Percentiles rank a stretch among this genome's conserved stretches.
phyloP scores from a whole-genome alignment of 2,329 filamentous ascomycete species.

The Chrysoporthe deuterocubensis region DNA sequence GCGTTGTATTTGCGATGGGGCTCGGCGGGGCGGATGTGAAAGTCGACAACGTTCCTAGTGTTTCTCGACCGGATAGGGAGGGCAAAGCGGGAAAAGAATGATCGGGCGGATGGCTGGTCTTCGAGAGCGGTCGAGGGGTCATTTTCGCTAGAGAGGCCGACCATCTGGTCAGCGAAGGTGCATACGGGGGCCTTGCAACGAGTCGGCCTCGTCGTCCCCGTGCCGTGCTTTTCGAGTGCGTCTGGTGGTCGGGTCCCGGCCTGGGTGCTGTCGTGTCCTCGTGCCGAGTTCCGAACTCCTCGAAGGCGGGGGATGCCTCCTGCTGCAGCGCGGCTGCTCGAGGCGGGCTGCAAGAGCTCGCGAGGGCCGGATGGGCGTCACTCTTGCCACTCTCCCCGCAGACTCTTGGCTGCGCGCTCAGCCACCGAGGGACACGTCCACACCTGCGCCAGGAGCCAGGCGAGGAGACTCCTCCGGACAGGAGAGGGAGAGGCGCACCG shows the following conservation, averaged over 20 bases:
- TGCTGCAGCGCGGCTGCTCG: neutral
- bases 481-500: neutral
- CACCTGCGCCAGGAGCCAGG: neutral
- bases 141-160: conserved; percentile 46
- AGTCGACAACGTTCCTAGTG: conserved; percentile 72
- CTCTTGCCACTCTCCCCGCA: neutral
- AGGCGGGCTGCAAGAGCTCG: neutral
- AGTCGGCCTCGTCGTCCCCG: conserved; percentile 23
- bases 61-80: conserved; percentile 56
- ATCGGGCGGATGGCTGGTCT: conserved; percentile 46
- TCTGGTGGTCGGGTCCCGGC: conserved; percentile 10
- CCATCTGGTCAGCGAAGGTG: conserved; percentile 47
- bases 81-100: conserved; percentile 58
- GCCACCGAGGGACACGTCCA: conserved; percentile 17
- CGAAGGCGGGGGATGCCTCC: neutral
- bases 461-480: conserved; percentile 15
- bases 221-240: conserved; percentile 17
- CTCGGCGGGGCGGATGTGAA: conserved; percentile 76
- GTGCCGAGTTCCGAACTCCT: conserved; percentile 19
- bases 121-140: conserved; percentile 44
- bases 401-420: conserved; percentile 19
- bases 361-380: neutral
- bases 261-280: conserved; percentile 10
- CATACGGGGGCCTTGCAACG: conserved; percentile 22
- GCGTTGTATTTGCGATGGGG: conserved; percentile 77